Base-by-base conservation (phyloP, 768 basidiomycete genomes). In the Phlebiopsis gigantea region DNA sequence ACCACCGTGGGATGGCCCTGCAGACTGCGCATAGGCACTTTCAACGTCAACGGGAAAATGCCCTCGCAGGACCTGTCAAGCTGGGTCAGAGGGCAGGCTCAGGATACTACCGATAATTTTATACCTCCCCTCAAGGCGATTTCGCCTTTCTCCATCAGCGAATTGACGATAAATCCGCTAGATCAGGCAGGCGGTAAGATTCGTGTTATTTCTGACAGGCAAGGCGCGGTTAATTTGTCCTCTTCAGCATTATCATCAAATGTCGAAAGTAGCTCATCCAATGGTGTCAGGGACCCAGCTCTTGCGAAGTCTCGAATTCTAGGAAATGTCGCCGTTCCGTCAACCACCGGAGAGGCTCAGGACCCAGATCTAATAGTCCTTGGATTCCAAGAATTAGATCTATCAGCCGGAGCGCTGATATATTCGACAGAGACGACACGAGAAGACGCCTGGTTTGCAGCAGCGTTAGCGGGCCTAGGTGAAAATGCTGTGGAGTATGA, bases 11-110 rank as follows among this genome's bases (percentile, higher is more conserved):
- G n/a, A n/a, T n/a, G n/a, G n/a, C n/a, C 12, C 59, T 22, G 17
- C 30, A 88, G 87, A 29, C 65, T 92, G 48, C 84, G 88, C 5
- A 57, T 87, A 17, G 89, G 90, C 21, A 89, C 88, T 0, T 93
- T 93, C 74, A 93, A 93, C 62, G 90, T 93, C 46, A 90, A 91
- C 62, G 90, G 88, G 1, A 84, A 83, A 63, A 61, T 79, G 34
- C 88, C 91, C 0, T 82, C 85, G 2, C 85, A 88, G 60, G 87
- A 90, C 65, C 70, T 93, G 8, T 79, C 81, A 4, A 68, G 78
- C 2, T 92, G 90, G 88, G 63, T 90, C 28, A 72, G 79, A 43
- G 68, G 72, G 7, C 41, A 53, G 22, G 19, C 46, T 24, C 15
- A 3, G 30, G n/a, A 5, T 10, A 5, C 10, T 54, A 57, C 9